Percentiles rank a stretch among this genome's conserved stretches.
Evolutionary conservation across 345 rosid genomes (phyloP).

Genomic region (Laguncularia racemosa): DNA sequence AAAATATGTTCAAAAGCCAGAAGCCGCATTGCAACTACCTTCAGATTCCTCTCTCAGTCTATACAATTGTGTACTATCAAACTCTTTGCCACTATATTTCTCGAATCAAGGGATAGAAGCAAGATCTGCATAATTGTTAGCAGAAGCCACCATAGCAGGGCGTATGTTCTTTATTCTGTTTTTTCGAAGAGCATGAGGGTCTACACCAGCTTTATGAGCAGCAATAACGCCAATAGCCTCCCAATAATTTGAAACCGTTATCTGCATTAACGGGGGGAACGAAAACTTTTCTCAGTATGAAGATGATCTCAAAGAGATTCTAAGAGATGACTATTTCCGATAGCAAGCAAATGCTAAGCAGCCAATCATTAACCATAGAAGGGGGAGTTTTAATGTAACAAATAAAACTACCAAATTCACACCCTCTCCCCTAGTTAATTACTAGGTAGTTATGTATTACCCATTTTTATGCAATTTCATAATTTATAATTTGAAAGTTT

Average conservation of each 20-base stretch:
- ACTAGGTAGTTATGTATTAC: no score
- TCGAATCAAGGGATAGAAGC: constrained; percentile 6
- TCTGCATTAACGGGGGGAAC: constrained; percentile 25
- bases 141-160: constrained; percentile 7
- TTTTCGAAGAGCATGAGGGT: constrained; percentile 42
- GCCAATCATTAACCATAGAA: no score
- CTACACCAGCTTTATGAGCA: constrained; percentile 55
- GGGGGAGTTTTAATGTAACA: no score
- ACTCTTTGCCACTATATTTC: not conserved
- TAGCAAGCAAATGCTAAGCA: no score
- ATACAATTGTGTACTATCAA: no score
- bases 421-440: no score
- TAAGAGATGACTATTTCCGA: not conserved
- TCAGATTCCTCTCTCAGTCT: no score
- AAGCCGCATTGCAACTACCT: no score
- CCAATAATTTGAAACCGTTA: constrained; percentile 57
- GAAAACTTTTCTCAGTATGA: not conserved
- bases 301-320: not conserved
- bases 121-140: constrained; percentile 25
- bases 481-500: no score
- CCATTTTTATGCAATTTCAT: no score
- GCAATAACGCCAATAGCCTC: constrained; percentile 66
- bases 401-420: no score
- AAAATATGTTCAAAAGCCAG: no score
- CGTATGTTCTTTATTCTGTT: constrained; percentile 29